phyloP scores from a whole-genome alignment of 2,329 filamentous ascomycete species.

The Xylaria sp. region DNA sequence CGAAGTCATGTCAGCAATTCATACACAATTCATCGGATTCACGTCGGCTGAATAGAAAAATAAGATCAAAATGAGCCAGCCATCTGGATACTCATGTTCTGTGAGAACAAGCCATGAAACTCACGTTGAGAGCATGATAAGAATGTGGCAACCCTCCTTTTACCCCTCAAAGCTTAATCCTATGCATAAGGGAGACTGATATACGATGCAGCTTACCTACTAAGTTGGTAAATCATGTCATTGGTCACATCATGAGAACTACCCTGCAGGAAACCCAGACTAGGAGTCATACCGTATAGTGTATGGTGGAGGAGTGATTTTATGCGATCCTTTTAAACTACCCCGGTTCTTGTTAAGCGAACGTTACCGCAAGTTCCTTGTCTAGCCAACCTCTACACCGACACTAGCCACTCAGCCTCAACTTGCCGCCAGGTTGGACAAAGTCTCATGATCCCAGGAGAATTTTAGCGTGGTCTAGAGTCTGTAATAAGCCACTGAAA shows the following conservation, averaged over 20 bases:
- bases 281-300: neutral
- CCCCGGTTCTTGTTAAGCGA: neutral
- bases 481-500: conserved; percentile 2
- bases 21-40: conserved; percentile 14
- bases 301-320: neutral
- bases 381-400: neutral
- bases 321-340: neutral
- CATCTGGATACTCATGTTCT: neutral
- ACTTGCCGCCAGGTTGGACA: neutral
- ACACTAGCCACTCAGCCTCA: neutral
- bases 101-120: too few species aligned
- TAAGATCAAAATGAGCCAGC: neutral
- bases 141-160: too few species aligned
- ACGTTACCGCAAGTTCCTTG: neutral
- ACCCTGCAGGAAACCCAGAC: too few species aligned
- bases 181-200: neutral
- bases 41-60: neutral
- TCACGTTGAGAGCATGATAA: too few species aligned
- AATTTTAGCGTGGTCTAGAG: neutral
- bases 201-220: neutral
- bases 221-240: neutral
- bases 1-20: conserved; percentile 3
- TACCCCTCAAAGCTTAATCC: too few species aligned
- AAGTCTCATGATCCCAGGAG: neutral
- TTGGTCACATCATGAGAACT: neutral